Evolutionary conservation across 2,329 filamentous ascomycete genomes (phyloP).

Genomic region (Diaporthe sp.): DNA sequence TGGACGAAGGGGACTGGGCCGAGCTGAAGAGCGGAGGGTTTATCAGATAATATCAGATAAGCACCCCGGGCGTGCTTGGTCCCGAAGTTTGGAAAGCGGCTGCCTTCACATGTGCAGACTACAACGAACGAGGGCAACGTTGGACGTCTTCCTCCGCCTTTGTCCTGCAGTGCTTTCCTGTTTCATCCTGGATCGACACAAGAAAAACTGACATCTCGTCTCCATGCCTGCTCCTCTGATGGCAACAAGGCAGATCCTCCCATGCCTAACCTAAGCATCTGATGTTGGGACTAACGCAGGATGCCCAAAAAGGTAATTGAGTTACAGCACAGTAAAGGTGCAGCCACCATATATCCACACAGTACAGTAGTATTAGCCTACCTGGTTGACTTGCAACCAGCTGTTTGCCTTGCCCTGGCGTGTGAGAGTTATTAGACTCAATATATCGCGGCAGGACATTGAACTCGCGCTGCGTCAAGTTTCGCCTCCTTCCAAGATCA

Average conservation of each 20-base stretch:
- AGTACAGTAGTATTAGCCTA: not conserved
- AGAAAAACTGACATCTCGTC: slow-evolving; percentile 11
- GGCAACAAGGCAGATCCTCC: slow-evolving; percentile 6
- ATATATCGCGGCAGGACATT: not conserved
- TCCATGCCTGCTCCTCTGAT: not conserved
- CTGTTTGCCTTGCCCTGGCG: not conserved
- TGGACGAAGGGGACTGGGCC: not conserved
- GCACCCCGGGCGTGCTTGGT: not conserved
- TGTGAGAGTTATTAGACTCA: not conserved
- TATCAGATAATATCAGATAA: slow-evolving; percentile 38
- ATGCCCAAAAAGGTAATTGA: slow-evolving; percentile 14
- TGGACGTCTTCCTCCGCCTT: slow-evolving; percentile 5
- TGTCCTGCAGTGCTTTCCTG: slow-evolving; percentile 14
- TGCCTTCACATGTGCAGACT: slow-evolving; percentile 13
- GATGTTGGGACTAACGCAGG: slow-evolving; percentile 16
- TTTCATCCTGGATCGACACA: slow-evolving; percentile 10
- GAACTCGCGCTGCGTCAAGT: not conserved
- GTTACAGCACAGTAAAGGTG: not conserved
- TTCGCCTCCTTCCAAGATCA: too few relatives aligned
- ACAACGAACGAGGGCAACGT: not conserved
- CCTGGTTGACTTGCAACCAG: not conserved
- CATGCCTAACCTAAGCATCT: not conserved
- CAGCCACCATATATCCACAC: not conserved
- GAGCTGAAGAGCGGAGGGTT: not conserved
- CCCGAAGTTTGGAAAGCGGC: not conserved